A percentile compares a stretch with the other conserved stretches of the same genome.
These are phyloP conservation scores for Entonaema liquescens DNA, from an alignment of 495 filamentous ascomycete species.

Conservation along the genomic window DNA sequence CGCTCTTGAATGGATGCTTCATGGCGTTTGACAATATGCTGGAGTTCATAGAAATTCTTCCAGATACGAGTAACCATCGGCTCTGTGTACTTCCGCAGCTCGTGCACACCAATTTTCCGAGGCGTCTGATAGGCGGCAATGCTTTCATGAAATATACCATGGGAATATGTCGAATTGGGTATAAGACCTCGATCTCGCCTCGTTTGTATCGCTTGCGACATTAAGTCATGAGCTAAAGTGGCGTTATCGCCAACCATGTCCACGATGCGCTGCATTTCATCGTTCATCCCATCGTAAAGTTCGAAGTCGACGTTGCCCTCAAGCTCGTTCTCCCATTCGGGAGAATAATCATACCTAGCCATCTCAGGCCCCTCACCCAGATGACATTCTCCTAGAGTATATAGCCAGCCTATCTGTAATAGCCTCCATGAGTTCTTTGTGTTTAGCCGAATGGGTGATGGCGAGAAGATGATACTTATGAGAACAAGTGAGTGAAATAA, in stretches of 20 bases:
- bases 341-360: neutral
- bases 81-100: neutral
- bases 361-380: neutral
- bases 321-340: neutral
- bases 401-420: neutral
- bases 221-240: neutral
- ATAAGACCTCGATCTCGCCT: neutral
- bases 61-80: neutral
- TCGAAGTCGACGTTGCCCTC: neutral
- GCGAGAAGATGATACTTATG: neutral
- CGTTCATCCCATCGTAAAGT: neutral
- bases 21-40: neutral
- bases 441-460: neutral
- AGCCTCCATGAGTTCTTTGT: neutral
- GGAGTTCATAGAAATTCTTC: neutral
- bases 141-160: neutral
- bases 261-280: neutral
- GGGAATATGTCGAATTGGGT: neutral
- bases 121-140: neutral
- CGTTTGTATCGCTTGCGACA: neutral
- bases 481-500: neutral
- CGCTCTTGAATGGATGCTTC: neutral
- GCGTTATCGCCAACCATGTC: neutral
- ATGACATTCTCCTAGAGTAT: neutral
- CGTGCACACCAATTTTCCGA: neutral